Base-by-base conservation (phyloP, 148 eudicot species). In the Diospyros kaki region DNA sequence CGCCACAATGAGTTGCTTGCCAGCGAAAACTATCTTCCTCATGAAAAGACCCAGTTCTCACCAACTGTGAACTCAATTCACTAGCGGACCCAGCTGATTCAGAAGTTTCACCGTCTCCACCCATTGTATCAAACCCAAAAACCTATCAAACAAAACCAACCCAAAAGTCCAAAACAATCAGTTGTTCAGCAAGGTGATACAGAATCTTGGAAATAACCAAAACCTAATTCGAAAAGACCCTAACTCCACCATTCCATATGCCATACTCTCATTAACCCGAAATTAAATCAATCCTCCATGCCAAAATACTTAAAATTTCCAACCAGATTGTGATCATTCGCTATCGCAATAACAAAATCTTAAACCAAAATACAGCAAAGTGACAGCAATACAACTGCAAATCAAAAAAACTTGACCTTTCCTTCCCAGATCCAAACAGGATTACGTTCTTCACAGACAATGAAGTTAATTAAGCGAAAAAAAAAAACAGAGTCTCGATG, bases 1-100 rank as follows among this genome's bases (percentile, higher is more conserved):
- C 82, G 73, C 91, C 84, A 70, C 76, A 82, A 75, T 81, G 75
- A 58, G 64, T 73, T 64, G 69, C 64, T 77, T 84, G 86, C 70
- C 80, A 75, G 42, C 55, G 72, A 64, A 66, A 64, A 74, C 73
- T 70, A 53, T 75, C 91, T 76, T 75, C 88, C 38, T 84, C 86
- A 1, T 10, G 17, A 56, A 14, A 53, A 53, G 56, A 53, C 60
- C 60, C 8, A 56, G 4, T 18, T 15, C 6, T 56, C 60, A 28
- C 64, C 85, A 52, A 69, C 4, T 74, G 73, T 64, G 83, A 75
- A 56, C 81, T 78, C 50, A 67, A 72, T 59, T 69, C 58, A 61
- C 56, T 64, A 52, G 60, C 12, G 15, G 81, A 77, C 78, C 83
- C 82, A 77, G 28, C 28, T 28, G 79, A 42, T 44, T 70, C 88